phyloP scores from a whole-genome alignment of 192 early-diverging fungal genomes.

The Backusella psychrophila region DNA sequence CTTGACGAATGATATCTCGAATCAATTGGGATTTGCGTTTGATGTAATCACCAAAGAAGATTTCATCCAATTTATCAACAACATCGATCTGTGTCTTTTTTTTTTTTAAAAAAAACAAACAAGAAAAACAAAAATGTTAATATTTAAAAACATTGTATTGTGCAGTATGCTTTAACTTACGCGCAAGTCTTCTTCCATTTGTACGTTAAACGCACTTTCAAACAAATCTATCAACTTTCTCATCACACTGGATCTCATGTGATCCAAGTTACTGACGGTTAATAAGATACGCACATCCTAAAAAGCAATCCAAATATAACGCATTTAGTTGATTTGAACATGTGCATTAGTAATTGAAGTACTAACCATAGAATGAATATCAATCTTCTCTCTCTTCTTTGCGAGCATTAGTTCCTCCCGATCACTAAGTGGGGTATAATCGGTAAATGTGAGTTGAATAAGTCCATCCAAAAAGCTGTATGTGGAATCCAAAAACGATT shows the following conservation, averaged over 20 bases:
- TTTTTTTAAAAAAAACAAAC: not conserved
- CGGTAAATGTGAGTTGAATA: constrained; percentile 62
- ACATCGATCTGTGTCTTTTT: constrained; percentile 64
- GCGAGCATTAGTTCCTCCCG: constrained; percentile 25
- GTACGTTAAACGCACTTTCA: constrained; percentile 64
- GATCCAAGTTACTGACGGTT: constrained; percentile 81
- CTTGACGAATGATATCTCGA: constrained; percentile 68
- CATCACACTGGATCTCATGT: constrained; percentile 67
- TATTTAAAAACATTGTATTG: not conserved
- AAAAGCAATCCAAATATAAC: constrained; percentile 8
- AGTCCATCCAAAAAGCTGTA: constrained; percentile 82
- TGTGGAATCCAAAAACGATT: constrained; percentile 67
- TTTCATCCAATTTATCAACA: constrained; percentile 73
- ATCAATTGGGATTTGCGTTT: constrained; percentile 70
- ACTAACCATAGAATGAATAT: constrained; percentile 34
- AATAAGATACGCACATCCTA: constrained; percentile 74
- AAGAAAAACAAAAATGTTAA: not conserved
- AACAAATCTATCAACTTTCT: constrained; percentile 75
- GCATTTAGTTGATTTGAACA: not conserved
- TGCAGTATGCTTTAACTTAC: constrained; percentile 33
- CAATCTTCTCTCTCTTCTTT: constrained; percentile 33
- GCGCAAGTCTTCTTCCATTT: constrained; percentile 55
- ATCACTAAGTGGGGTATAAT: constrained; percentile 37
- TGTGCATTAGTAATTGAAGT: not conserved
- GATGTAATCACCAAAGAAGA: constrained; percentile 87